These are phyloP conservation scores for Warburgia ugandensis DNA, from an alignment of 164 flowering plant genomes.

Conservation along the genomic window DNA sequence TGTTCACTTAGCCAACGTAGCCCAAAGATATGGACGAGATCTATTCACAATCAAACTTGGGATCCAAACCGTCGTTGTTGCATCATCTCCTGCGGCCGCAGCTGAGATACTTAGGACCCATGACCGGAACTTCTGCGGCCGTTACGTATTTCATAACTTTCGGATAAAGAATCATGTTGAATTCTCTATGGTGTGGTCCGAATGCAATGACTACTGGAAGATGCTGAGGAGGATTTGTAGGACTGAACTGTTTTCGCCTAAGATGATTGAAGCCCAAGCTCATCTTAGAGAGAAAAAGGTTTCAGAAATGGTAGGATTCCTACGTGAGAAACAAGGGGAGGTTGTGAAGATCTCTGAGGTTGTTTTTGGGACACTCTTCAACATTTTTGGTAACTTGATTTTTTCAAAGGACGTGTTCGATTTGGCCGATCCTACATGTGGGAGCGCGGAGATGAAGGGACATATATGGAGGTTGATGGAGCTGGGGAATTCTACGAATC, in stretches of 20 bases:
- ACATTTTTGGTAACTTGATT: conserved; percentile 18
- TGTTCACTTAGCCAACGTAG: conserved; percentile 11
- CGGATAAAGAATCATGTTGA: conserved; percentile 5
- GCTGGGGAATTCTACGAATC: conserved; percentile 15
- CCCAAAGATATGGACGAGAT: conserved; percentile 22
- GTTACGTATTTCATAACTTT: conserved; percentile 15
- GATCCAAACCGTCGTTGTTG: conserved; percentile 18
- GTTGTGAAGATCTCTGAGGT: conserved; percentile 19
- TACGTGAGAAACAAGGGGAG: conserved; percentile 12
- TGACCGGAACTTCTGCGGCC: conserved; percentile 21
- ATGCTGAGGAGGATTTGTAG: conserved; percentile 24
- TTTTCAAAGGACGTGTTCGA: conserved; percentile 20
- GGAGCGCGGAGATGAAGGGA: conserved; percentile 18
- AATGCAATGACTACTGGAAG: conserved; percentile 33
- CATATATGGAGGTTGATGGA: no score
- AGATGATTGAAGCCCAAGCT: conserved; percentile 25
- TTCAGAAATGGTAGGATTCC: conserved; percentile 13
- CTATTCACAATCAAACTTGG: conserved; percentile 29
- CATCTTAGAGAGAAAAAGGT: conserved; percentile 22
- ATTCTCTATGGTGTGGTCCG: conserved; percentile 18
- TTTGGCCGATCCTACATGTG: conserved; percentile 10
- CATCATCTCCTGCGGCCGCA: conserved; percentile 25
- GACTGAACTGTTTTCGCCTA: conserved; percentile 26
- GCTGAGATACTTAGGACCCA: conserved; percentile 30
- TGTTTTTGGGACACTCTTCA: conserved; percentile 16